Percentiles rank a stretch among this genome's conserved stretches.
Evolutionary conservation across 805 yeast species (phyloP).

Genomic region (Candida silvicultrix): DNA sequence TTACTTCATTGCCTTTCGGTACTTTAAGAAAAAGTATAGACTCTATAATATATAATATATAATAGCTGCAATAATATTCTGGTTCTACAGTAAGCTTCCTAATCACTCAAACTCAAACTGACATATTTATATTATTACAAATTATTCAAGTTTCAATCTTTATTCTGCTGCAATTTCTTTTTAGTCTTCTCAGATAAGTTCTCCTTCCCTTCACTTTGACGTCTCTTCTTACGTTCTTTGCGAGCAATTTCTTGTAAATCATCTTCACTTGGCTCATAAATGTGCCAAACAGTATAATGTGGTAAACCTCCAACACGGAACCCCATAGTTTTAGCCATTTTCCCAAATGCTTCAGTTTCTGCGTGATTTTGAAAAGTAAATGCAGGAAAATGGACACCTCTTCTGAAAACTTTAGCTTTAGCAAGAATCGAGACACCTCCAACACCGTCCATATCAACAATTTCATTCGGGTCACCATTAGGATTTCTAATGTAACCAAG

Average conservation of each 20-base stretch:
- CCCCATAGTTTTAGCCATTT: slow-evolving; percentile 74
- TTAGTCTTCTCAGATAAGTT: slow-evolving; percentile 2
- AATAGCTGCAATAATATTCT: too few species aligned
- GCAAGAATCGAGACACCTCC: slow-evolving; percentile 84
- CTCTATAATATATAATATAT: too few species aligned
- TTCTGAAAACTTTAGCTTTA: slow-evolving; percentile 66
- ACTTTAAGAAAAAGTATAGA: too few species aligned
- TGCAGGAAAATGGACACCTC: slow-evolving; percentile 81
- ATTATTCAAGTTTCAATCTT: background rate
- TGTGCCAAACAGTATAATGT: slow-evolving; percentile 87
- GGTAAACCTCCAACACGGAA: slow-evolving; percentile 83
- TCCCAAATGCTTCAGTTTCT: slow-evolving; percentile 84
- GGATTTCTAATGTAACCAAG: slow-evolving; percentile 64
- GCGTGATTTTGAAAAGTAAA: slow-evolving; percentile 82
- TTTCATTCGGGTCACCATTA: slow-evolving; percentile 53
- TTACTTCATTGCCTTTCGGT: too few species aligned
- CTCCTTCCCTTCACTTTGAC: slow-evolving; percentile 18
- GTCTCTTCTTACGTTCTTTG: slow-evolving; percentile 61
- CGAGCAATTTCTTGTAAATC: slow-evolving; percentile 66
- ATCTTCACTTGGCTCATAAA: slow-evolving; percentile 84
- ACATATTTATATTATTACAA: too few species aligned
- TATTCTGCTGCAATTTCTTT: background rate
- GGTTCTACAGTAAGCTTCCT: too few species aligned
- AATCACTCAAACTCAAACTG: too few species aligned
- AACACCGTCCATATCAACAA: slow-evolving; percentile 74